Evolutionary conservation across 2,329 filamentous ascomycete genomes (phyloP).

Genomic region (Pyricularia pennisetigena): DNA sequence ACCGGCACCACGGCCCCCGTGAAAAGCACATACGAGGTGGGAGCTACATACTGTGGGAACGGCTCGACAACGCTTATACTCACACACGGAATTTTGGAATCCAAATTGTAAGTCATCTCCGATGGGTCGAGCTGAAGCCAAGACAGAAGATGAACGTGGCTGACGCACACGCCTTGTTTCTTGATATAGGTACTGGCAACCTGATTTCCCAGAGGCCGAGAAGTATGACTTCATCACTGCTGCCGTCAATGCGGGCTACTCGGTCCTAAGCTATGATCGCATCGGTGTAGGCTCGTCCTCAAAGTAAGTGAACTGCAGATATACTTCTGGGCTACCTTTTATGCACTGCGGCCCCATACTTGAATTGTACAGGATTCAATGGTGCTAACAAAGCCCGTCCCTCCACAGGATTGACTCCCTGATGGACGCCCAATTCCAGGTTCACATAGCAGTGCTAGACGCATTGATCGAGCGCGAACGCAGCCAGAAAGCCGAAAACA

Average conservation of each 20-base stretch:
- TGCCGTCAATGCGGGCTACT: background rate
- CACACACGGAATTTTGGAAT: background rate
- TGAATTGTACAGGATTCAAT: background rate
- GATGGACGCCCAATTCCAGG: background rate
- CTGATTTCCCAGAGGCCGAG: background rate
- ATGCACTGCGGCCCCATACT: background rate
- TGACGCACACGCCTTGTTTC: background rate
- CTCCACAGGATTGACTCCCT: background rate
- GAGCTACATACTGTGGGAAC: background rate
- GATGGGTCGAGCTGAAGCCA: background rate
- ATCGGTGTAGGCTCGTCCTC: background rate
- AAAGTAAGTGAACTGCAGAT: background rate
- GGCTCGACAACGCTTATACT: background rate
- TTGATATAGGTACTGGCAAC: background rate
- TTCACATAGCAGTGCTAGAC: background rate
- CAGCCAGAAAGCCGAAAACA: background rate
- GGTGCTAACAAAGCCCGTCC: background rate
- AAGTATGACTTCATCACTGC: background rate
- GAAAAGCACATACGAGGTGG: background rate
- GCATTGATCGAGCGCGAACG: background rate
- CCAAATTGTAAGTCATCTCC: background rate
- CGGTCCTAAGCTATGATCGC: background rate
- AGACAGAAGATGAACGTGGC: background rate
- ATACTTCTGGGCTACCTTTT: background rate
- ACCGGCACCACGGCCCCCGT: background rate